Percentiles rank a stretch among this genome's conserved stretches.
Evolutionary conservation across 768 basidiomycete species (phyloP).

Genomic region (Leccinum uliginosum): DNA sequence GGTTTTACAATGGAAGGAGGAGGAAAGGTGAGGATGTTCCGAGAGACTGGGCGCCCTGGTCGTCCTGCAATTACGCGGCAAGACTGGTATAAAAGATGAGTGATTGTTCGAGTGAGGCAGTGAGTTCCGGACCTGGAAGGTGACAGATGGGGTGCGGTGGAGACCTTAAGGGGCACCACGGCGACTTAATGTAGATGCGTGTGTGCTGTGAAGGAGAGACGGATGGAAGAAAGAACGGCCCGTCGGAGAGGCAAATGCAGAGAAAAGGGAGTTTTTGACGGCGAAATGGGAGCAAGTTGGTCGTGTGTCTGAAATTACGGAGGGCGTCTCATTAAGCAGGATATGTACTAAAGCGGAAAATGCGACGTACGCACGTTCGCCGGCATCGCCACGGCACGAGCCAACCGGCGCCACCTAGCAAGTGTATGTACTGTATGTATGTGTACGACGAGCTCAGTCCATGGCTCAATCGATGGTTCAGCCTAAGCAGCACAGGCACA

Average conservation of each 20-base stretch:
- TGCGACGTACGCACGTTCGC: slow-evolving; percentile 36
- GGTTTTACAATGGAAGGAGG: slow-evolving; percentile 3
- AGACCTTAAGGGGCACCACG: slow-evolving; percentile 11
- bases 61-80: slow-evolving; percentile 1
- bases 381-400: slow-evolving; percentile 26
- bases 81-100: slow-evolving; percentile 10
- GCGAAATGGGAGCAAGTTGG: slow-evolving; percentile 20
- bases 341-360: slow-evolving; percentile 24
- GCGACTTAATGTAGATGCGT: slow-evolving; percentile 9
- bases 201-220: slow-evolving; percentile 9
- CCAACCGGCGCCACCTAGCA: slow-evolving; percentile 4
- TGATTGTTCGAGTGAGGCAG: not conserved
- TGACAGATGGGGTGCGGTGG: slow-evolving; percentile 3
- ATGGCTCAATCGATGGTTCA: slow-evolving; percentile 1
- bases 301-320: slow-evolving; percentile 38
- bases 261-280: slow-evolving; percentile 17
- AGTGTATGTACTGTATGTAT: slow-evolving; percentile 7
- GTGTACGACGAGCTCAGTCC: slow-evolving; percentile 16
- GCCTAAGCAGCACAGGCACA: slow-evolving; percentile 11
- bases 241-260: slow-evolving; percentile 6
- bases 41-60: not conserved
- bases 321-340: slow-evolving; percentile 17
- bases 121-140: slow-evolving; percentile 8
- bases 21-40: not conserved
- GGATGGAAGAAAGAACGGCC: slow-evolving; percentile 5